Conservation (phyloP, 768 basidiomycete genomes). For the Russula earlei region DNA sequence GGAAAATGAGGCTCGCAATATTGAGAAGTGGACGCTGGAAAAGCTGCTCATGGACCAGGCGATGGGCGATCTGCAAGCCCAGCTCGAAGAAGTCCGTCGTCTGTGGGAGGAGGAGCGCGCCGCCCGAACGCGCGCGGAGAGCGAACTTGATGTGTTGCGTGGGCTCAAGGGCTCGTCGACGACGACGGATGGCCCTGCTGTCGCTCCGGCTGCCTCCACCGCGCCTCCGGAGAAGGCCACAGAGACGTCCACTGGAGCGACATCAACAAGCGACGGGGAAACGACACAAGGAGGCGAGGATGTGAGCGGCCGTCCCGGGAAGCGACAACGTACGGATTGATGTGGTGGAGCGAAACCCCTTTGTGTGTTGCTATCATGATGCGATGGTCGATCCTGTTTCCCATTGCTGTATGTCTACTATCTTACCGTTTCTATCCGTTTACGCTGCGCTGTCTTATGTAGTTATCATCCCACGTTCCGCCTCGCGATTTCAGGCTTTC, state of each 20-base stretch:
- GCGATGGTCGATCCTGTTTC: neutral
- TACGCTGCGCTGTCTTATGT: slow-evolving; percentile 1
- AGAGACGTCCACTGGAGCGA: neutral
- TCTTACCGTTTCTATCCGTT: neutral
- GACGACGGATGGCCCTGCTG: slow-evolving; percentile 1
- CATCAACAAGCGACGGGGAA: slow-evolving; percentile 14
- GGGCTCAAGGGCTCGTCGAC: slow-evolving; percentile 22
- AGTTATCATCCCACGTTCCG: neutral
- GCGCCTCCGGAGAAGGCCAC: slow-evolving; percentile 9
- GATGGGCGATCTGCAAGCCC: slow-evolving; percentile 77
- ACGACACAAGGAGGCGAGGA: slow-evolving; percentile 13
- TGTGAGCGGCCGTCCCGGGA: slow-evolving; percentile 20
- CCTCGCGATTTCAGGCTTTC: neutral
- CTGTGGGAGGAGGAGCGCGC: slow-evolving; percentile 72
- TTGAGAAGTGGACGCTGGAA: slow-evolving; percentile 91
- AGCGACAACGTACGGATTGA: slow-evolving; percentile 24
- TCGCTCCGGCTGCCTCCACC: neutral
- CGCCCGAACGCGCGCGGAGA: slow-evolving; percentile 48
- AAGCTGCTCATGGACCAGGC: slow-evolving; percentile 89
- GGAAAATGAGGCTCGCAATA: slow-evolving; percentile 83
- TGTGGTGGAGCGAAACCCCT: no score
- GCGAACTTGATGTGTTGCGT: slow-evolving; percentile 51
- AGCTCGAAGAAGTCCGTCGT: slow-evolving; percentile 74
- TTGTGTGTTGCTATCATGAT: neutral
- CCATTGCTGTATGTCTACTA: neutral